Percentiles rank a stretch among this genome's conserved stretches.
Evolutionary conservation across 2,329 filamentous ascomycete species (phyloP).

Genomic region (Xylariaceae sp.): DNA sequence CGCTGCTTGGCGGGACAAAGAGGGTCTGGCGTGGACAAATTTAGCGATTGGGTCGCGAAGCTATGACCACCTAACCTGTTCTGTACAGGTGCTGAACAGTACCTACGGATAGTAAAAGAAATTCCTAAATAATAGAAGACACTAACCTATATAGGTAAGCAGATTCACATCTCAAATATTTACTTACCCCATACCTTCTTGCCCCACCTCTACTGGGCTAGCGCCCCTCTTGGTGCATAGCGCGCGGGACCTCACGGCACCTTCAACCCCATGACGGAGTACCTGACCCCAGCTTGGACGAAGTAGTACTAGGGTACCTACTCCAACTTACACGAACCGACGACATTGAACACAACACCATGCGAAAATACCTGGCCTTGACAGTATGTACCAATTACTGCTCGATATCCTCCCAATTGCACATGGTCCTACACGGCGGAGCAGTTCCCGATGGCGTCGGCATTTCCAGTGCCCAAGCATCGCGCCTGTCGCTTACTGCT

Average conservation of each 20-base stretch:
- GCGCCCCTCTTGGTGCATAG: background rate
- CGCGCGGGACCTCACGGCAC: background rate
- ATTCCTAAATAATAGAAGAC: background rate
- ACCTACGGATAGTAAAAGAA: no score
- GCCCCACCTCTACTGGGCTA: background rate
- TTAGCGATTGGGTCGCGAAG: background rate
- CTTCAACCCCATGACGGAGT: background rate
- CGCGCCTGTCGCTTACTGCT: slow-evolving; percentile 25
- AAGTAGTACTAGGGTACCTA: background rate
- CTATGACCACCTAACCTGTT: background rate
- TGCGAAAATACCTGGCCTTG: background rate
- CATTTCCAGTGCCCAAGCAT: slow-evolving; percentile 20
- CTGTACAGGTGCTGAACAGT: no score
- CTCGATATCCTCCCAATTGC: background rate
- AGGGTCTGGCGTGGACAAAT: background rate
- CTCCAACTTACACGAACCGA: background rate
- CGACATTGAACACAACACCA: background rate
- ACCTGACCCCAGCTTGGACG: no score
- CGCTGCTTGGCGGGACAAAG: background rate
- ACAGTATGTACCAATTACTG: background rate
- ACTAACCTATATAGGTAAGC: background rate
- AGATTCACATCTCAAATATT: background rate
- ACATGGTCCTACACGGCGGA: background rate
- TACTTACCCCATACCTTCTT: slow-evolving; percentile 3
- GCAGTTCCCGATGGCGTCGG: slow-evolving; percentile 21